These are phyloP conservation scores for Malassezia restricta DNA, from an alignment of 1,284 basidiomycete species.

Conservation along the genomic window DNA sequence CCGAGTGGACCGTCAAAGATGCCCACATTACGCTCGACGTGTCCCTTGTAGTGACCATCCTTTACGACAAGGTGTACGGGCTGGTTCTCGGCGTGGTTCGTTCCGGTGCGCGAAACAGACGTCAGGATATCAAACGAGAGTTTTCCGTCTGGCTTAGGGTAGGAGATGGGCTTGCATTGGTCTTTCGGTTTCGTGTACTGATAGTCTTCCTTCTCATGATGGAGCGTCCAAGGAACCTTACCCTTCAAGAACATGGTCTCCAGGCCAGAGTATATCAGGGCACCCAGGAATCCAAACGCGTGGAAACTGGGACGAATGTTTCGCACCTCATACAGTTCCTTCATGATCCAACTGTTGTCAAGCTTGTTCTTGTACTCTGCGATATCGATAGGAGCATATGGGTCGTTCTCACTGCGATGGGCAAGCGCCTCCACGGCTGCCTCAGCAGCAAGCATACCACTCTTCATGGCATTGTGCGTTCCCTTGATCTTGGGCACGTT, in stretches of 20 bases:
- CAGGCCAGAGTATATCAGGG: slow-evolving; percentile 76
- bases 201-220: slow-evolving; percentile 59
- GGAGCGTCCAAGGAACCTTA: slow-evolving; percentile 82
- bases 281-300: slow-evolving; percentile 71
- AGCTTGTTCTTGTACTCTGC: slow-evolving; percentile 63
- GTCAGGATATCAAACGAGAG: slow-evolving; percentile 90
- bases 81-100: slow-evolving; percentile 93
- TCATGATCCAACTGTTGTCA: slow-evolving; percentile 71
- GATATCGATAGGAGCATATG: slow-evolving; percentile 55
- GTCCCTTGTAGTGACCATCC: slow-evolving; percentile 53
- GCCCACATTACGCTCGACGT: slow-evolving; percentile 56
- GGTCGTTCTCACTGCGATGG: slow-evolving; percentile 24
- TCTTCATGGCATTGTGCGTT: slow-evolving; percentile 99
- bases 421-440: slow-evolving; percentile 61
- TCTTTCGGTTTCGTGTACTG: slow-evolving; percentile 44
- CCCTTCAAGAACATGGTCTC: slow-evolving; percentile 79
- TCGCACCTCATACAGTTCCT: slow-evolving; percentile 78
- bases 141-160: slow-evolving; percentile 78
- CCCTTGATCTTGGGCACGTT: slow-evolving; percentile 98
- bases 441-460: slow-evolving; percentile 91
- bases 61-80: slow-evolving; percentile 64
- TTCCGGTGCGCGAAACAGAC: slow-evolving; percentile 77
- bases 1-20: slow-evolving; percentile 76
- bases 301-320: slow-evolving; percentile 88
- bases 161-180: slow-evolving; percentile 68